Evolutionary conservation across 2,329 filamentous ascomycete species (phyloP).

Genomic region (Tympanopsis confertula): DNA sequence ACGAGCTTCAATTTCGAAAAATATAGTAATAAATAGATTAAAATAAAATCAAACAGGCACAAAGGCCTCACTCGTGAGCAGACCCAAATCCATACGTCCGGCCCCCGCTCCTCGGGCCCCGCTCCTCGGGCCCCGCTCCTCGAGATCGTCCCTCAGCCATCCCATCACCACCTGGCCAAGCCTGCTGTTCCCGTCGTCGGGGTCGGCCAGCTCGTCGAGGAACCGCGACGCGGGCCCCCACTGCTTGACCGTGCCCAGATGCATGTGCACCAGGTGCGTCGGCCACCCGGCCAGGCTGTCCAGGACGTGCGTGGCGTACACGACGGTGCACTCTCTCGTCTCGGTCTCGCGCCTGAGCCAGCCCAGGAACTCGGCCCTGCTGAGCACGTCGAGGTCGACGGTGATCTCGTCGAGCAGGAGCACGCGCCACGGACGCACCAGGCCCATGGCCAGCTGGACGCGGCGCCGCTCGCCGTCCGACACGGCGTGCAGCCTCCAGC

Average conservation of each 20-base stretch:
- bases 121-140: conserved; percentile 66
- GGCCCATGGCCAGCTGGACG: conserved; percentile 91
- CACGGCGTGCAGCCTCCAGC: conserved; percentile 93
- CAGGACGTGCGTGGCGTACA: conserved; percentile 94
- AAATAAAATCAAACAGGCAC: too few species aligned
- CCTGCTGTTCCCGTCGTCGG: conserved; percentile 52
- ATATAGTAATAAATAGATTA: too few species aligned
- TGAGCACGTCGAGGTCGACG: conserved; percentile 84
- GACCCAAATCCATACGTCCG: conserved; percentile 42
- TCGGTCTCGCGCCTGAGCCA: conserved; percentile 86
- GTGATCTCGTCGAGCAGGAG: conserved; percentile 92
- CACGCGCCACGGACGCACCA: conserved; percentile 82
- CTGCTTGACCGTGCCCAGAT: conserved; percentile 75
- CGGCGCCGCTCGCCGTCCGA: conserved; percentile 82
- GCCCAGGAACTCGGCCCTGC: conserved; percentile 68
- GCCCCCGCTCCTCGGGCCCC: conserved; percentile 45
- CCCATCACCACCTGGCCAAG: conserved; percentile 77
- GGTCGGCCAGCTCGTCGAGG: conserved; percentile 37
- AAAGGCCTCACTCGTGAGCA: too few species aligned
- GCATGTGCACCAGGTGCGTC: conserved; percentile 92
- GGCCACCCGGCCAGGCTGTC: conserved; percentile 94
- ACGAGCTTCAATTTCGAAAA: too few species aligned
- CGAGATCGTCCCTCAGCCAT: conserved; percentile 76
- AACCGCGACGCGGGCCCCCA: conserved; percentile 68
- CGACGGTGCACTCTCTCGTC: conserved; percentile 71